phyloP scores from a whole-genome alignment of 352 stramenopile species.

The Paralagenidium karlingii region DNA sequence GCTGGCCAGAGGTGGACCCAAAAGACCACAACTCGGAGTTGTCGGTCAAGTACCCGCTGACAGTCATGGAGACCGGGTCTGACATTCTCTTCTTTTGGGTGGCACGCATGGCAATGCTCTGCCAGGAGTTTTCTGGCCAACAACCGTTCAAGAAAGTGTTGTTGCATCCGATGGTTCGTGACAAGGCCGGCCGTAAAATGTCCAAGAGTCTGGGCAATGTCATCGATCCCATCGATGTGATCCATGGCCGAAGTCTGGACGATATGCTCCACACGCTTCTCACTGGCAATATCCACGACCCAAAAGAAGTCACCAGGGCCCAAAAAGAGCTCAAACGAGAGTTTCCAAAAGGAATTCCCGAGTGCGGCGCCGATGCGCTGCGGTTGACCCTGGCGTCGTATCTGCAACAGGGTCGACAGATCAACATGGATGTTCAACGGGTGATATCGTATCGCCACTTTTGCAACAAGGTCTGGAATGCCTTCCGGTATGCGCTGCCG shows the following conservation, averaged over 20 bases:
- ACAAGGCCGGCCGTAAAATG: slow-evolving; percentile 99
- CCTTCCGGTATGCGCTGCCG: slow-evolving; percentile 59
- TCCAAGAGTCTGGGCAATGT: slow-evolving; percentile 99
- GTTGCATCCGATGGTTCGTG: slow-evolving; percentile 98
- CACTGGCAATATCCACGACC: slow-evolving; percentile 53
- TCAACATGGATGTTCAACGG: slow-evolving; percentile 81
- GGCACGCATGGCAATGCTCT: slow-evolving; percentile 99
- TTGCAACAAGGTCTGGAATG: slow-evolving; percentile 87
- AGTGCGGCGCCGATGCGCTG: slow-evolving; percentile 96
- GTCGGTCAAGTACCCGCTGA: slow-evolving; percentile 32
- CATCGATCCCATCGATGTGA: slow-evolving; percentile 98
- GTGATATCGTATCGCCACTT: slow-evolving; percentile 79
- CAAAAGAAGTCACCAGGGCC: slow-evolving; percentile 91
- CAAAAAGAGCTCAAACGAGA: slow-evolving; percentile 93
- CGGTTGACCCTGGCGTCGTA: slow-evolving; percentile 96
- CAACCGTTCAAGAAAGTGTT: slow-evolving; percentile 98
- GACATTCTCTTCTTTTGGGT: slow-evolving; percentile 99
- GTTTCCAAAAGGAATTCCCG: slow-evolving; percentile 97
- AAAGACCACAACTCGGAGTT: slow-evolving; percentile 5
- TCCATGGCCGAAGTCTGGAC: slow-evolving; percentile 92
- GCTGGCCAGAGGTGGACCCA: slow-evolving; percentile 88
- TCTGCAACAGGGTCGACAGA: slow-evolving; percentile 77
- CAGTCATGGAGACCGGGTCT: slow-evolving; percentile 85
- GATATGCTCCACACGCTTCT: slow-evolving; percentile 49
- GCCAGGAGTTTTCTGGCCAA: slow-evolving; percentile 90